These are phyloP conservation scores for Cercospora citrullina DNA, from an alignment of 2,329 filamentous ascomycete species.

Conservation along the genomic window DNA sequence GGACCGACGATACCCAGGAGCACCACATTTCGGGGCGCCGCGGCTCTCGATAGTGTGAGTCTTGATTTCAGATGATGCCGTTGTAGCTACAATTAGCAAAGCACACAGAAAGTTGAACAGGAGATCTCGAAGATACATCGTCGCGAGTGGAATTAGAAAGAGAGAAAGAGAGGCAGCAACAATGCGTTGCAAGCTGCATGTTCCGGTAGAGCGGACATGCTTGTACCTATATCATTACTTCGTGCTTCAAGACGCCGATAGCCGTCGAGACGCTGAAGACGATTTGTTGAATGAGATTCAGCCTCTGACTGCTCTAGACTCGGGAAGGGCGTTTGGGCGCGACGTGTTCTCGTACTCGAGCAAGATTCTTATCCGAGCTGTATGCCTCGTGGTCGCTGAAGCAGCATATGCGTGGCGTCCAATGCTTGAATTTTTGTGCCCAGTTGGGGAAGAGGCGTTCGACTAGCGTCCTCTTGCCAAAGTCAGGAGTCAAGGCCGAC, in stretches of 20 bases:
- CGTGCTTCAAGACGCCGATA: not conserved
- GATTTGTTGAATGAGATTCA: not conserved
- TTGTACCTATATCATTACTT: not conserved
- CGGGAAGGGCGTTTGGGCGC: not conserved
- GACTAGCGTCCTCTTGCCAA: not conserved
- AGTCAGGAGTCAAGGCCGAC: not conserved
- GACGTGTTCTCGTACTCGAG: not conserved
- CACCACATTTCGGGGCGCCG: not conserved
- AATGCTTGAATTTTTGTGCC: not conserved
- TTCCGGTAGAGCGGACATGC: no score
- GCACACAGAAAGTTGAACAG: not conserved
- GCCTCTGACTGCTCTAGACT: not conserved
- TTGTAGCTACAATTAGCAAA: not conserved
- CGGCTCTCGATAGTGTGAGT: not conserved
- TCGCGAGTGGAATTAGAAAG: not conserved
- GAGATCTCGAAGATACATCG: not conserved
- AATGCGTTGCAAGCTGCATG: no score
- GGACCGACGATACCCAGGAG: not conserved
- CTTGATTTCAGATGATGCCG: not conserved
- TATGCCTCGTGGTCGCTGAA: not conserved
- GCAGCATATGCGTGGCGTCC: not conserved
- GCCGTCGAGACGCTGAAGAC: not conserved
- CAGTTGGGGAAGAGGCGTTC: not conserved
- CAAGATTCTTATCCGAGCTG: not conserved
- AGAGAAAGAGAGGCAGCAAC: no score